Base-by-base conservation (phyloP, 805 yeast genomes). In the Brettanomyces anomalus region DNA sequence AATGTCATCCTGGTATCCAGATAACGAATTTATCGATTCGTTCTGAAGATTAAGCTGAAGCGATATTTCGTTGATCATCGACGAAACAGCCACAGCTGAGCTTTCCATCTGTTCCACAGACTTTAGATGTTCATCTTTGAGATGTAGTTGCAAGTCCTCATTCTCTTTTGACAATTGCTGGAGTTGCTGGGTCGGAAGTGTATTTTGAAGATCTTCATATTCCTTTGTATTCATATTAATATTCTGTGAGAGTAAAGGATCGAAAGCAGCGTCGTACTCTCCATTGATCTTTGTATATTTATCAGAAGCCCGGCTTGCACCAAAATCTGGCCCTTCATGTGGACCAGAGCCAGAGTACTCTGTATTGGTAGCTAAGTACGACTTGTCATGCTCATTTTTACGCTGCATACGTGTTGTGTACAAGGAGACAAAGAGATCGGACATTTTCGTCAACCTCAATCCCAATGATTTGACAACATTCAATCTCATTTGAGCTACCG, bases 31-130 rank as follows among this genome's bases (percentile, higher is more conserved):
- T 14, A 88, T 82, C 56, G 76, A 79, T 42, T 81, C 82, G 5
- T 82, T 77, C 61, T 88, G 97, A 1, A 76, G 60, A 19, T 76
- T 75, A 39, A 88, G 66, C 56, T 89, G 95, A 43, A 79, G 67
- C 11, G 85, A 72, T 42, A 88, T 67, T 54, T 85, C 93, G 19
- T 79, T 69, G 54, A 88, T 90, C 47, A 89, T 60, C 43, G 79
- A 75, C 1, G 88, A 73, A 36, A 89, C 81, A 54, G 86, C 96
- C 36, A 78, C 57, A 60, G 82, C 77, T 2, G 85, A 74, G 21
- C 65, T 65, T 52, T 81, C 82, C 31, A 83, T 67, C 46, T 71
- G 66, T 46, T 75, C 77, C 6, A 80, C 82, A 46, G 79, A 77
- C 34, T 72, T 66, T 21, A 81, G 52, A 47, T 82, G 83, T 40